These are phyloP conservation scores for Myxozyma geophila DNA, from an alignment of 805 yeast species.

Conservation along the genomic window DNA sequence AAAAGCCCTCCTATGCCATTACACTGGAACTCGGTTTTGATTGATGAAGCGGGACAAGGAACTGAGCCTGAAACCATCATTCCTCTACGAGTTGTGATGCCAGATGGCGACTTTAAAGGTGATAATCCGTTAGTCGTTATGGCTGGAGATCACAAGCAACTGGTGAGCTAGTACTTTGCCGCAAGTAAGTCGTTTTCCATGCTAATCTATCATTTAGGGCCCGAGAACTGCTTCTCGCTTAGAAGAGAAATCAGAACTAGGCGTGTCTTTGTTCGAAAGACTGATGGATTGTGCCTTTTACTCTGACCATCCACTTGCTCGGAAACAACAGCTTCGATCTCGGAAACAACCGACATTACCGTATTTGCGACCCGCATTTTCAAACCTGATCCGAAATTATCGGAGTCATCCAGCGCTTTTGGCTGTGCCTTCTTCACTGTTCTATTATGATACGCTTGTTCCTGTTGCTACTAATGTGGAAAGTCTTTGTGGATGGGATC, in stretches of 20 bases:
- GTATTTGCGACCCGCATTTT: conserved; percentile 27
- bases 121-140: conserved; percentile 29
- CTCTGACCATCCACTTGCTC: conserved; percentile 29
- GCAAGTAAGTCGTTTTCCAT: not conserved
- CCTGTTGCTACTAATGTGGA: conserved; percentile 28
- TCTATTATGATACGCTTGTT: conserved; percentile 30
- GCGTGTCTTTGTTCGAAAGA: conserved; percentile 31
- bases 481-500: conserved; percentile 20
- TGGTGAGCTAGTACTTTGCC: conserved; percentile 9
- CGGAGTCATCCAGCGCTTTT: conserved; percentile 33
- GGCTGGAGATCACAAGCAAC: conserved; percentile 36
- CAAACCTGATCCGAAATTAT: conserved; percentile 31
- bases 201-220: conserved; percentile 11
- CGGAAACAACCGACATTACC: conserved; percentile 5
- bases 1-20: not conserved
- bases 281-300: conserved; percentile 27
- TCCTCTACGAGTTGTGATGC: conserved; percentile 26
- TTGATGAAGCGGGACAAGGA: conserved; percentile 36
- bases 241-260: conserved; percentile 24
- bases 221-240: conserved; percentile 29
- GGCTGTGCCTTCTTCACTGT: conserved; percentile 35
- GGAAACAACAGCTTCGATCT: conserved; percentile 12
- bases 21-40: conserved; percentile 33
- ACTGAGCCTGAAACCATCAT: conserved; percentile 32
- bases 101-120: conserved; percentile 13